phyloP scores from a whole-genome alignment of 257 asterid species.

The Primulina huaijiensis region DNA sequence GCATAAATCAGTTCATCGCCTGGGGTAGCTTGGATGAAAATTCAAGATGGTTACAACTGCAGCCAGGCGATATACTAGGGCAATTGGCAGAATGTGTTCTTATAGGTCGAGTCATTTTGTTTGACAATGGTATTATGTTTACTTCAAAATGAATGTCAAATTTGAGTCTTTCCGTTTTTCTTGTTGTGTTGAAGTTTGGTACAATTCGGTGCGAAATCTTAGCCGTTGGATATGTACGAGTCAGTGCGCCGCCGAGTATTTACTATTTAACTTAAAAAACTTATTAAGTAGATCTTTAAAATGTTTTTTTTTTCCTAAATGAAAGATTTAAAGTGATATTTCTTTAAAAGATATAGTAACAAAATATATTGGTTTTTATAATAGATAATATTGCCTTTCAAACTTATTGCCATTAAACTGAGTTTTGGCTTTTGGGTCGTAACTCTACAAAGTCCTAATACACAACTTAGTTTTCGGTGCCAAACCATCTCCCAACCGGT shows the following conservation, averaged over 20 bases:
- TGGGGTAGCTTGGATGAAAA: conserved; percentile 18
- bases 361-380: too few relatives aligned
- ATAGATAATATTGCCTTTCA: too few relatives aligned
- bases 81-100: conserved; percentile 19
- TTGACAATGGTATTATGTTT: conserved; percentile 21
- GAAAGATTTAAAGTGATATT: too few relatives aligned
- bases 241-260: background rate
- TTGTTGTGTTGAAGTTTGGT: background rate
- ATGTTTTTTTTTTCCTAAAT: too few relatives aligned
- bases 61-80: background rate
- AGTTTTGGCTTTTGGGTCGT: too few relatives aligned
- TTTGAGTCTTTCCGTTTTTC: conserved; percentile 4
- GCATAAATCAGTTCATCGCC: conserved; percentile 30
- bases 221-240: too few relatives aligned
- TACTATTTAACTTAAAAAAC: too few relatives aligned
- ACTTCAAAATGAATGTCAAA: conserved; percentile 17
- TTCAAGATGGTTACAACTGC: conserved; percentile 1
- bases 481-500: too few relatives aligned
- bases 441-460: too few relatives aligned
- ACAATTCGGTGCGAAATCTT: background rate
- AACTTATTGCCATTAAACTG: too few relatives aligned
- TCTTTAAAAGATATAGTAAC: too few relatives aligned
- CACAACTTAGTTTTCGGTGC: too few relatives aligned
- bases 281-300: background rate
- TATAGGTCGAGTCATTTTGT: conserved; percentile 20